Evolutionary conservation across 805 yeast genomes (phyloP).

Genomic region (Cyberlindnera samutprakarnensis): DNA sequence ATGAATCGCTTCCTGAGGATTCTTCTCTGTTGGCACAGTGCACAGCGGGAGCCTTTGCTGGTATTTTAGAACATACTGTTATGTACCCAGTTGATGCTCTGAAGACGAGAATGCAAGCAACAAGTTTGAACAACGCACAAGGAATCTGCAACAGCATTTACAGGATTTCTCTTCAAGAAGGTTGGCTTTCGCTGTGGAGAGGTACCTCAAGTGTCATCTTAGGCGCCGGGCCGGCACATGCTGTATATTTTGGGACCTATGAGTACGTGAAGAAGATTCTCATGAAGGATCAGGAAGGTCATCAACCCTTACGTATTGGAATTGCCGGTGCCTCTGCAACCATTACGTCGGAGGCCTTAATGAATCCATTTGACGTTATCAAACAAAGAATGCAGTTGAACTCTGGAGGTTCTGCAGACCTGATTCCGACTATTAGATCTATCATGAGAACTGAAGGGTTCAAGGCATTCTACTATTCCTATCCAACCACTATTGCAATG

Average conservation of each 20-base stretch:
- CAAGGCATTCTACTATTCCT: constrained; percentile 76
- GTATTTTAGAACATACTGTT: constrained; percentile 94
- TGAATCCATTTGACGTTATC: constrained; percentile 95
- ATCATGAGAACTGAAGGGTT: constrained; percentile 48
- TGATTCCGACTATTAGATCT: constrained; percentile 10
- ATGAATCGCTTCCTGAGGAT: constrained; percentile 84
- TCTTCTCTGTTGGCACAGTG: constrained; percentile 78
- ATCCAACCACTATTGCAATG: constrained; percentile 92
- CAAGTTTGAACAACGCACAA: constrained; percentile 6
- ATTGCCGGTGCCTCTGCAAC: constrained; percentile 93
- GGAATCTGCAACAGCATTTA: constrained; percentile 50
- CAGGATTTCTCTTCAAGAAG: constrained; percentile 74
- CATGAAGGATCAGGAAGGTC: constrained; percentile 28
- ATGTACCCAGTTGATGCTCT: constrained; percentile 95
- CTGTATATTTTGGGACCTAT: constrained; percentile 90
- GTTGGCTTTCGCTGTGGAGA: constrained; percentile 83
- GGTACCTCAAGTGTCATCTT: constrained; percentile 86
- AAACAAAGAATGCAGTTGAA: constrained; percentile 87
- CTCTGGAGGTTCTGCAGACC: too few species aligned
- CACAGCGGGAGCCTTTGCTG: constrained; percentile 94
- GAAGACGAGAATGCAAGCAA: constrained; percentile 84
- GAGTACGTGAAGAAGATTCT: constrained; percentile 50
- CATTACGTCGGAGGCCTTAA: constrained; percentile 81
- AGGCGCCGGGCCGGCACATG: constrained; percentile 99
- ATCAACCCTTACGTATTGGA: constrained; percentile 79